Conservation (phyloP, 139 green algal species). For the Pseudopediastrum boryanum region DNA sequence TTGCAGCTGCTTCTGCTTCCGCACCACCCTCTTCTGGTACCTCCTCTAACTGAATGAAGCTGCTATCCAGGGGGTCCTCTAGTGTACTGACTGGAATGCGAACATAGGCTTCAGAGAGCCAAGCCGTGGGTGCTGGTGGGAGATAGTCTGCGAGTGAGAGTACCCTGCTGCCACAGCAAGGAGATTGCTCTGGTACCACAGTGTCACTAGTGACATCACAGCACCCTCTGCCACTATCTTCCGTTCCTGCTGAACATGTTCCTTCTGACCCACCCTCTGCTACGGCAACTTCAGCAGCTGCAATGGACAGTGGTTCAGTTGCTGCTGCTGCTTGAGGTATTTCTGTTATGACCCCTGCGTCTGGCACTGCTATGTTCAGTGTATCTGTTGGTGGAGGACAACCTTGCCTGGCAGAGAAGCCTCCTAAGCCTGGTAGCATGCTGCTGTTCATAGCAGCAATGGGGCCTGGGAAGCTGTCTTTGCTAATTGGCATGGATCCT, state of each 20-base stretch:
- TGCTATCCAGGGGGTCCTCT: background rate
- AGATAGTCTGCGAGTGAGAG: background rate
- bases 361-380: too few species aligned
- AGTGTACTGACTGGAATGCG: background rate
- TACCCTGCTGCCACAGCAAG: background rate
- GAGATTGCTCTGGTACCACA: background rate
- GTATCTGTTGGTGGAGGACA: too few species aligned
- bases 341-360: background rate
- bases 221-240: too few species aligned
- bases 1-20: background rate
- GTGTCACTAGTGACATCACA: too few species aligned
- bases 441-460: too few species aligned
- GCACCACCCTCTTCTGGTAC: background rate
- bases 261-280: too few species aligned
- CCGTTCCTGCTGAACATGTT: too few species aligned
- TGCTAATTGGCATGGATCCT: too few species aligned
- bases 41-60: background rate
- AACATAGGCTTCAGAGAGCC: background rate
- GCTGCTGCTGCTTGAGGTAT: background rate
- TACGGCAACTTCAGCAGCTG: slow-evolving; percentile 6
- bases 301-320: background rate
- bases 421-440: too few species aligned
- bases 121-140: background rate
- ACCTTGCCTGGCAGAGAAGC: too few species aligned
- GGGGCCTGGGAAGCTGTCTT: too few species aligned